These are phyloP conservation scores for Sporothrix mexicana DNA, from an alignment of 2,329 filamentous ascomycete species.

Conservation along the genomic window DNA sequence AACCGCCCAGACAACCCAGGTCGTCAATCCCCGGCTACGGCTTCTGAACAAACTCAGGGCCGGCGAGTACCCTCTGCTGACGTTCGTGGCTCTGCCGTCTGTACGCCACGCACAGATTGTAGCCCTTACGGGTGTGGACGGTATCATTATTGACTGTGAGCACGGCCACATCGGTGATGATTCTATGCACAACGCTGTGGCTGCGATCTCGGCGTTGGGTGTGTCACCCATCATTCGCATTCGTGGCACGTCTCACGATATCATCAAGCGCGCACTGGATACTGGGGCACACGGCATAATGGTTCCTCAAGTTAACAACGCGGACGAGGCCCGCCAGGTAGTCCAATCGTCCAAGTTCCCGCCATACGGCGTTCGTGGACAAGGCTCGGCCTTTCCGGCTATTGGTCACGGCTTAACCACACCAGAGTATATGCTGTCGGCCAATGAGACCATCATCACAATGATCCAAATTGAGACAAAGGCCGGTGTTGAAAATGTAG, in stretches of 20 bases:
- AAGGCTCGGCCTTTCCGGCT: slow-evolving; percentile 56
- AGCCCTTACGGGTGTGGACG: slow-evolving; percentile 55
- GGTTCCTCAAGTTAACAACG: slow-evolving; percentile 54
- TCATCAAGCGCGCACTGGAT: slow-evolving; percentile 59
- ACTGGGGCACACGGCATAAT: slow-evolving; percentile 58
- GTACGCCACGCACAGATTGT: slow-evolving; percentile 57
- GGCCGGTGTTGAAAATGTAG: slow-evolving; percentile 53
- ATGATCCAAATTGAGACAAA: slow-evolving; percentile 54
- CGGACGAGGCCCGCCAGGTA: slow-evolving; percentile 53
- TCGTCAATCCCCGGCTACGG: slow-evolving; percentile 29
- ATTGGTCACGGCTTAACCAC: slow-evolving; percentile 54
- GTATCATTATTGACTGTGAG: slow-evolving; percentile 59
- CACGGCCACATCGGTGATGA: slow-evolving; percentile 60
- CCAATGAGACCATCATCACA: slow-evolving; percentile 55
- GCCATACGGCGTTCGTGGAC: slow-evolving; percentile 55
- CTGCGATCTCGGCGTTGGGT: slow-evolving; percentile 56
- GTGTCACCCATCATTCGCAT: slow-evolving; percentile 52
- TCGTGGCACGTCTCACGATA: slow-evolving; percentile 49
- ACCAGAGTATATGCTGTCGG: slow-evolving; percentile 56
- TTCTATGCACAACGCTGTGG: slow-evolving; percentile 61
- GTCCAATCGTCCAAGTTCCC: slow-evolving; percentile 59
- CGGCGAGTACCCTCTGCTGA: slow-evolving; percentile 49
- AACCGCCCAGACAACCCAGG: slow-evolving; percentile 40
- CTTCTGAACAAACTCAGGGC: slow-evolving; percentile 44
- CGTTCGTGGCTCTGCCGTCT: slow-evolving; percentile 56